These are phyloP conservation scores for Mucor saturninus DNA, from an alignment of 371 early-diverging fungal genomes.

Conservation along the genomic window DNA sequence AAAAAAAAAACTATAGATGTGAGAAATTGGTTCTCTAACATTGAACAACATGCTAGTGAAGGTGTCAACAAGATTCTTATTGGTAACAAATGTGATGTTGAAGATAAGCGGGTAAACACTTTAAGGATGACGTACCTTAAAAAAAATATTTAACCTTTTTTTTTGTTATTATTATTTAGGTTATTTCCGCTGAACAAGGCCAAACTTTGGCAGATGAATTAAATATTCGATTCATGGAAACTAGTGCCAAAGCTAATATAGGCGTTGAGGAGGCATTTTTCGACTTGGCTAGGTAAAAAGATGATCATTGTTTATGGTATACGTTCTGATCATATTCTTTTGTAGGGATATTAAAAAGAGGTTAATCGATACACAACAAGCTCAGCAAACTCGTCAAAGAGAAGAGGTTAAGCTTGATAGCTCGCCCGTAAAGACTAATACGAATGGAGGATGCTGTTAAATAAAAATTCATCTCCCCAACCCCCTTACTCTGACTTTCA, in stretches of 20 bases:
- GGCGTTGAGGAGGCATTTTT: slow-evolving; percentile 98
- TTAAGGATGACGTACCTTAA: slow-evolving; percentile 90
- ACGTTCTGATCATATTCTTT: neutral
- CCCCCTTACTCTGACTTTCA: neutral
- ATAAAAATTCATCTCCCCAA: neutral
- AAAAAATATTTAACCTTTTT: slow-evolving; percentile 90
- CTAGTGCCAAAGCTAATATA: slow-evolving; percentile 94
- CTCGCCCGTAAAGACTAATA: slow-evolving; percentile 17
- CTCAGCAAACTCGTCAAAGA: slow-evolving; percentile 51
- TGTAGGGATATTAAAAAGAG: slow-evolving; percentile 55
- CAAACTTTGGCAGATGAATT: slow-evolving; percentile 89
- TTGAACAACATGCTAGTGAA: slow-evolving; percentile 97
- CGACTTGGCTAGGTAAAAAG: slow-evolving; percentile 88
- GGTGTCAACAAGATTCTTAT: slow-evolving; percentile 98
- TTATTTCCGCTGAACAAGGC: slow-evolving; percentile 76
- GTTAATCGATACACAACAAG: slow-evolving; percentile 54
- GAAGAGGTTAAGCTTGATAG: slow-evolving; percentile 50
- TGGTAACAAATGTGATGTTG: slow-evolving; percentile 99
- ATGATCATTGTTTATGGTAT: slow-evolving; percentile 24
- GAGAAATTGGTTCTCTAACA: slow-evolving; percentile 99
- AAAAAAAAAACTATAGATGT: slow-evolving; percentile 61
- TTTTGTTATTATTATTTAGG: slow-evolving; percentile 24
- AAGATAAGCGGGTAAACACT: slow-evolving; percentile 77
- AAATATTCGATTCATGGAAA: slow-evolving; percentile 92
- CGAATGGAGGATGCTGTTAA: slow-evolving; percentile 28